Conservation (phyloP, 352 stramenopile genomes). For the Thalassiosira exigua region DNA sequence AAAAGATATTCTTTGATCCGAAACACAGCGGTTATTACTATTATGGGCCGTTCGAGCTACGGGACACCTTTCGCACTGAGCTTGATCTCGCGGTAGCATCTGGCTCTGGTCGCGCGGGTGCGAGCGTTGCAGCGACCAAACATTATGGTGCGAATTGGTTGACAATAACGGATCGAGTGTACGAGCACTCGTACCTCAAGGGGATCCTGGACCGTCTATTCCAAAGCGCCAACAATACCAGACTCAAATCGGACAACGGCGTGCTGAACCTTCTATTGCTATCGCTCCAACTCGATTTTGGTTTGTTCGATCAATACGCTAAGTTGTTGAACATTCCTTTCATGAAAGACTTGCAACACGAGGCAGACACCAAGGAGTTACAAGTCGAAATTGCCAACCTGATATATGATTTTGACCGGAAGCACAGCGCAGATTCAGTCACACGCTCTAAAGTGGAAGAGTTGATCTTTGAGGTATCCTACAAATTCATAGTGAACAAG, state of each 20-base stretch:
- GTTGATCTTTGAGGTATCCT: slow-evolving; percentile 68
- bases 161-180: slow-evolving; percentile 60
- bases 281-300: slow-evolving; percentile 71
- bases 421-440: slow-evolving; percentile 54
- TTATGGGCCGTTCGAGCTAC: slow-evolving; percentile 62
- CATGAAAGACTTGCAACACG: slow-evolving; percentile 68
- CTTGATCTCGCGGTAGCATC: slow-evolving; percentile 62
- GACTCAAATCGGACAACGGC: slow-evolving; percentile 66
- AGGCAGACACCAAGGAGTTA: slow-evolving; percentile 61
- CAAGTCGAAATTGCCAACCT: slow-evolving; percentile 71
- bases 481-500: slow-evolving; percentile 78
- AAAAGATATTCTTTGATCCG: slow-evolving; percentile 72
- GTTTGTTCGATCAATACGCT: slow-evolving; percentile 62
- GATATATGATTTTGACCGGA: slow-evolving; percentile 72
- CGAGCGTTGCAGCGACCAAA: slow-evolving; percentile 41
- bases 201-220: slow-evolving; percentile 58
- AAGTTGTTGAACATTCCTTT: slow-evolving; percentile 67
- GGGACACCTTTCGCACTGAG: slow-evolving; percentile 42
- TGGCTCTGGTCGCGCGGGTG: slow-evolving; percentile 32
- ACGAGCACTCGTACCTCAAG: slow-evolving; percentile 68
- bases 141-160: slow-evolving; percentile 38
- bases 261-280: slow-evolving; percentile 67
- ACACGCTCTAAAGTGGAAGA: slow-evolving; percentile 73
- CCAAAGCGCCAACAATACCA: slow-evolving; percentile 32
- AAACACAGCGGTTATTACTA: slow-evolving; percentile 61